Percentiles rank a stretch among this genome's conserved stretches.
phyloP scores from a whole-genome alignment of 257 asterid genomes.

The Solanum sitiens region DNA sequence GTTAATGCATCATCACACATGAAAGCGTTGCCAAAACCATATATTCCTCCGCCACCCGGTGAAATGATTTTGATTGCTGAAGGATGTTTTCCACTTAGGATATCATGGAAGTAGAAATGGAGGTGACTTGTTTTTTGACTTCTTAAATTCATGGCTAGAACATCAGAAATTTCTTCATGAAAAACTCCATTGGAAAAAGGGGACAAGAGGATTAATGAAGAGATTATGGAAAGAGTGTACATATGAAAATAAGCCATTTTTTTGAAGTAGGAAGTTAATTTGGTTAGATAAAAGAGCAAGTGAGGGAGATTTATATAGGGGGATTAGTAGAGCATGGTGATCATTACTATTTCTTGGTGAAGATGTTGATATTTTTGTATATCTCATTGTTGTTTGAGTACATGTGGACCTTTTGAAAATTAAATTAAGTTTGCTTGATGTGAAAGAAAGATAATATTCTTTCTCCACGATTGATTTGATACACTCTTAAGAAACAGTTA shows the following conservation, averaged over 20 bases:
- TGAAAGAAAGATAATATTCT: background rate
- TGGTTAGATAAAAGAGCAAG: background rate
- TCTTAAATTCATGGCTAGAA: background rate
- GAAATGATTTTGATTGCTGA: slow-evolving; percentile 24
- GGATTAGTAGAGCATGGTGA: background rate
- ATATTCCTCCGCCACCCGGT: background rate
- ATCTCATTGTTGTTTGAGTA: background rate
- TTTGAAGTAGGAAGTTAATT: background rate
- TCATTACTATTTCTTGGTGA: background rate
- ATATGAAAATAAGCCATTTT: slow-evolving; percentile 10
- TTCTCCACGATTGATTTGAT: background rate
- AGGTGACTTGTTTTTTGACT: slow-evolving; percentile 26
- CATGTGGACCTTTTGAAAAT: background rate
- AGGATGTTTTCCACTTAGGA: slow-evolving; percentile 29
- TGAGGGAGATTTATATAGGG: background rate
- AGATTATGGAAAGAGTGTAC: slow-evolving; percentile 6
- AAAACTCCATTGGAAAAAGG: slow-evolving; percentile 3
- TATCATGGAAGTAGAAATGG: slow-evolving; percentile 53
- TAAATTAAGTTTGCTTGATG: background rate
- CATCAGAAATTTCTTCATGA: slow-evolving; percentile 13
- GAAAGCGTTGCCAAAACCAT: slow-evolving; percentile 26
- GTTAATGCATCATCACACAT: slow-evolving; percentile 45
- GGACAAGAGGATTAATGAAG: background rate
- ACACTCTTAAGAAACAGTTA: background rate
- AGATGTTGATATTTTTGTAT: background rate